Conservation (phyloP, 148 eudicot genomes). For the Polygonum aviculare region DNA sequence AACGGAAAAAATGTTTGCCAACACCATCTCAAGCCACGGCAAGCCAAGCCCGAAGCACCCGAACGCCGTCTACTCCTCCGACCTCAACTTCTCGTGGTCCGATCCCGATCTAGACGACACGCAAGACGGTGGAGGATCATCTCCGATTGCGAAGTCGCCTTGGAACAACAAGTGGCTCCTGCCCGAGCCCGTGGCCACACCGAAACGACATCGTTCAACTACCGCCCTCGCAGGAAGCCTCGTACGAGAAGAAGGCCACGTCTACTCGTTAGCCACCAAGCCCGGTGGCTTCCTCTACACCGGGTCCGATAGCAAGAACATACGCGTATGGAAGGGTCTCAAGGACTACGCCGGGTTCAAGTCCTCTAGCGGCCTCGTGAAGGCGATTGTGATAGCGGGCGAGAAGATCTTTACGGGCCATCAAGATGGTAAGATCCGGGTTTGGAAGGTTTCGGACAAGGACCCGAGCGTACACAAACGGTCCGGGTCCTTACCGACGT, state of each 20-base stretch:
- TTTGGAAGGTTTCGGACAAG: conserved; percentile 12
- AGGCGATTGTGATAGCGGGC: conserved; percentile 6
- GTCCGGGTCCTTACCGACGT: conserved; percentile 10
- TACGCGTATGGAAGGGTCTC: conserved; percentile 12
- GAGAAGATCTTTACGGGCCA: conserved; percentile 16
- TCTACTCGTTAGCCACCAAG: conserved; percentile 12
- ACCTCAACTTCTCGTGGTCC: conserved; percentile 2
- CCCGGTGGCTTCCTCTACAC: conserved; percentile 12
- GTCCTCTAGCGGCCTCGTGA: conserved; percentile 11
- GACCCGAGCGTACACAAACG: conserved; percentile 6
- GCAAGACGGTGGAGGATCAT: not conserved
- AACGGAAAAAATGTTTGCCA: not conserved
- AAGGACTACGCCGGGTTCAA: conserved; percentile 2
- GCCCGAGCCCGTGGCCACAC: not conserved
- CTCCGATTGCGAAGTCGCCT: conserved; percentile 11
- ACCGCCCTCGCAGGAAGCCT: conserved; percentile 5
- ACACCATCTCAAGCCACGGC: not conserved
- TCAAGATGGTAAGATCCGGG: conserved; percentile 17
- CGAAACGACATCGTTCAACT: not conserved
- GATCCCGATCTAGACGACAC: not conserved
- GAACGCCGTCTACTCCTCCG: not conserved
- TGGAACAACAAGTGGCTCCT: conserved; percentile 7
- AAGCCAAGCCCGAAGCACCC: not conserved
- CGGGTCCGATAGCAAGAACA: conserved; percentile 16
- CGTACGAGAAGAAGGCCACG: conserved; percentile 15